Conservation (phyloP, 371 early-diverging fungal species). For the Entomophthora muscae region DNA sequence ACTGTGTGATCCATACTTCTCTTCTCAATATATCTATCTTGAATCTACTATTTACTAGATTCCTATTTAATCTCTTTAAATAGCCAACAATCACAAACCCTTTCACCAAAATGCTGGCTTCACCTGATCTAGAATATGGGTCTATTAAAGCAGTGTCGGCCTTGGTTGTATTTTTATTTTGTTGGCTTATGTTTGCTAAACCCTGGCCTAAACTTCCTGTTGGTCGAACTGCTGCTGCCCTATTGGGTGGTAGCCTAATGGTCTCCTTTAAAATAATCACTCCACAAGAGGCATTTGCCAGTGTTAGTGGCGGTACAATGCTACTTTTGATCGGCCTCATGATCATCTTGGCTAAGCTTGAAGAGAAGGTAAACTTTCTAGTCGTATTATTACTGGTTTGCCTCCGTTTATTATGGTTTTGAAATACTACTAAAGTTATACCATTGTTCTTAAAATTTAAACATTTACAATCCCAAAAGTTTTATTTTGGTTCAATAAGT, state of each 20-base stretch:
- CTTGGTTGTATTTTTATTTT: slow-evolving; percentile 4
- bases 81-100: too few relatives aligned
- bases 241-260: slow-evolving; percentile 10
- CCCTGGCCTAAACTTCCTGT: not conserved
- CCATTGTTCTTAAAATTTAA: too few relatives aligned
- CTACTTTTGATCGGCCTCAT: slow-evolving; percentile 9
- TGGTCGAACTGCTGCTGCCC: slow-evolving; percentile 6
- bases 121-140: not conserved
- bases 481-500: too few relatives aligned
- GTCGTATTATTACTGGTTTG: too few relatives aligned
- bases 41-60: too few relatives aligned
- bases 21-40: too few relatives aligned
- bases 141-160: not conserved
- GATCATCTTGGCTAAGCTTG: slow-evolving; percentile 9
- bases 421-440: too few relatives aligned
- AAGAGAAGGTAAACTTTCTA: slow-evolving; percentile 7
- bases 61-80: too few relatives aligned
- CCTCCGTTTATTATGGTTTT: not conserved
- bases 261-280: slow-evolving; percentile 9
- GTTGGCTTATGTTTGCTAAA: slow-evolving; percentile 3
- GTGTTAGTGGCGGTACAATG: slow-evolving; percentile 7
- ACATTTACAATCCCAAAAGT: too few relatives aligned
- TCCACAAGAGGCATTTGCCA: slow-evolving; percentile 5
- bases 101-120: not conserved
- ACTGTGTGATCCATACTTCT: too few relatives aligned